Evolutionary conservation across 768 basidiomycete species (phyloP).

Genomic region (Cyclocybe cylindracea): DNA sequence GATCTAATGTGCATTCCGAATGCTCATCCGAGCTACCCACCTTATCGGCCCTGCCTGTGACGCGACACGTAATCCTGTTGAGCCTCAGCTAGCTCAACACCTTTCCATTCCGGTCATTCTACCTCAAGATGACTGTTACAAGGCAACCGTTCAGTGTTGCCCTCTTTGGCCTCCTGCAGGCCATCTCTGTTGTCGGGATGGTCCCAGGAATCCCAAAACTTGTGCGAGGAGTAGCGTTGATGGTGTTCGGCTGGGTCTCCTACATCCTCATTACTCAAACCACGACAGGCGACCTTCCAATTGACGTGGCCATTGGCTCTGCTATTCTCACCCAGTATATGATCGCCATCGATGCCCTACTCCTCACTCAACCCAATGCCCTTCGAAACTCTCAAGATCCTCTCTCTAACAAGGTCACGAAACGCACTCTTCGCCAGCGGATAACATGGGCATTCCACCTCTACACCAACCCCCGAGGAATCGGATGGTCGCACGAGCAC

Average conservation of each 20-base stretch:
- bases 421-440: constrained; percentile 17
- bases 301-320: constrained; percentile 23
- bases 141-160: constrained; percentile 10
- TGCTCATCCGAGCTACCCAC: too few species aligned
- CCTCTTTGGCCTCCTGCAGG: constrained; percentile 9
- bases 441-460: constrained; percentile 32
- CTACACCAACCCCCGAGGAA: constrained; percentile 31
- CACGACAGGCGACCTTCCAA: constrained; percentile 24
- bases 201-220: constrained; percentile 13
- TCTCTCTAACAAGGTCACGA: constrained; percentile 8
- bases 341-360: constrained; percentile 26
- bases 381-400: constrained; percentile 19
- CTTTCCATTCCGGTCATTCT: background rate
- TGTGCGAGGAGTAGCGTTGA: constrained; percentile 11
- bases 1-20: too few species aligned
- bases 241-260: constrained; percentile 13
- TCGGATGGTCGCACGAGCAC: constrained; percentile 35
- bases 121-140: background rate
- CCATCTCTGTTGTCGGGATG: constrained; percentile 1
- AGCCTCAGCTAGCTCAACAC: background rate
- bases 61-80: too few species aligned
- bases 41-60: too few species aligned
- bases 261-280: constrained; percentile 27
- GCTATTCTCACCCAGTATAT: constrained; percentile 23
- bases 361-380: constrained; percentile 27